phyloP scores from a whole-genome alignment of 768 basidiomycete species.

The Lactifluus hygrophoroides region DNA sequence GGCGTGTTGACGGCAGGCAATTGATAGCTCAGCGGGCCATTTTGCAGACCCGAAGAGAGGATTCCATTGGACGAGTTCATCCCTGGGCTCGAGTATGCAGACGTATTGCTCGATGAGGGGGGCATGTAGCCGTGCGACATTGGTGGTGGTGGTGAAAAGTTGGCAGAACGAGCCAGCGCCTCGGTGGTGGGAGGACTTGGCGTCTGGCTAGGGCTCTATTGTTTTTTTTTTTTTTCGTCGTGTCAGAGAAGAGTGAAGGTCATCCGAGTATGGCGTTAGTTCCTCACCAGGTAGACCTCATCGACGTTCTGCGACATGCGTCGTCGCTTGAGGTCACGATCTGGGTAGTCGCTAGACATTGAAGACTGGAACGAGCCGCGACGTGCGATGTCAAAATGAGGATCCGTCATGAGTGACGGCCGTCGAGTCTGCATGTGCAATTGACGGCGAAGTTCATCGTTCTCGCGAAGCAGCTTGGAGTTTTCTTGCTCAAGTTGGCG shows the following conservation, averaged over 20 bases:
- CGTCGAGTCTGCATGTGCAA: constrained; percentile 30
- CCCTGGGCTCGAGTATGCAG: constrained; percentile 17
- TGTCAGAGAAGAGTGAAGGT: neutral
- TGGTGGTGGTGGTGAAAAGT: constrained; percentile 22
- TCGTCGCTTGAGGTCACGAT: constrained; percentile 24
- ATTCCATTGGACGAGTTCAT: constrained; percentile 14
- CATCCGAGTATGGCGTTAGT: too few species aligned
- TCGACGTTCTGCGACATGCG: constrained; percentile 24
- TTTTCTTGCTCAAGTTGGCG: constrained; percentile 82
- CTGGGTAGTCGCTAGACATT: constrained; percentile 23
- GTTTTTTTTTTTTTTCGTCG: neutral
- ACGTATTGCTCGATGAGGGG: constrained; percentile 16
- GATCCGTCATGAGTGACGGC: constrained; percentile 17
- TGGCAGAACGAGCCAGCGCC: constrained; percentile 18
- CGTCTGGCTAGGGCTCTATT: constrained; percentile 21
- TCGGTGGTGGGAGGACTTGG: constrained; percentile 26
- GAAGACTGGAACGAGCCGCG: constrained; percentile 15
- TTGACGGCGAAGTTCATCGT: constrained; percentile 64
- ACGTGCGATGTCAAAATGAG: constrained; percentile 19
- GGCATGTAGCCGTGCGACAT: constrained; percentile 15
- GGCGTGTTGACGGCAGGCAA: constrained; percentile 11
- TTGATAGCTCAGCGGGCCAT: constrained; percentile 14
- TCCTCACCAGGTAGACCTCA: constrained; percentile 26
- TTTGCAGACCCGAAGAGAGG: constrained; percentile 13
- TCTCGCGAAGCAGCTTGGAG: constrained; percentile 56